A percentile compares a stretch with the other conserved stretches of the same genome.
phyloP scores from a whole-genome alignment of 2,329 filamentous ascomycete species.

The Penicillium sp. region DNA sequence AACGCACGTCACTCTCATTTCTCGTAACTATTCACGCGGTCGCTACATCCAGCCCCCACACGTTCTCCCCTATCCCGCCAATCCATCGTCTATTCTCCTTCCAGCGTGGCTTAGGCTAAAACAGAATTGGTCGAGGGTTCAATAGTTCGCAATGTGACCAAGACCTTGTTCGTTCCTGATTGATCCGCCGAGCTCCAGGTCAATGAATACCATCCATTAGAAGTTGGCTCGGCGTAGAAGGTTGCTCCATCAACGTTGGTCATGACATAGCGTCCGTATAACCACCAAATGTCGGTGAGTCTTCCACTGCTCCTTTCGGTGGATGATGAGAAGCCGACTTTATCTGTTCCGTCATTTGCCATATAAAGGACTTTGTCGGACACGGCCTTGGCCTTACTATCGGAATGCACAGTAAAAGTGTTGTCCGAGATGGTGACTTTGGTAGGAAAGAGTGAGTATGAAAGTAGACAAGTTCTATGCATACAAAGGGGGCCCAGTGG shows the following conservation, averaged over 20 bases:
- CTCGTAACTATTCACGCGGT: constrained; percentile 3
- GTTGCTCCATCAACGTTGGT: constrained; percentile 12
- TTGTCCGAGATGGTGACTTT: constrained; percentile 7
- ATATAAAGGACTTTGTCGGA: constrained; percentile 12
- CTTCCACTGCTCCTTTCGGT: neutral
- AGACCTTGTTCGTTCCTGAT: constrained; percentile 6
- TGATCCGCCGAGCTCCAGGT: constrained; percentile 17
- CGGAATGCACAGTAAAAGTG: constrained; percentile 15
- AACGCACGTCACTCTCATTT: neutral
- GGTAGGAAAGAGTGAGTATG: neutral
- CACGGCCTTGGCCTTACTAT: neutral
- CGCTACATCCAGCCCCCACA: neutral
- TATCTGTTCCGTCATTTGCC: constrained; percentile 1
- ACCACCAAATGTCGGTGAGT: constrained; percentile 17
- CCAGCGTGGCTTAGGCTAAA: neutral
- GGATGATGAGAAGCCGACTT: constrained; percentile 12
- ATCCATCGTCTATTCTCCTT: neutral
- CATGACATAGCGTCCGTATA: constrained; percentile 19
- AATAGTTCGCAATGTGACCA: constrained; percentile 16
- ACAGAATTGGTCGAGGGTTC: constrained; percentile 17
- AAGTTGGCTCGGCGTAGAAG: constrained; percentile 18
- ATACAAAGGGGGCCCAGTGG: neutral
- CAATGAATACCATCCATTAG: constrained; percentile 15
- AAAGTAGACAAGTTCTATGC: neutral
- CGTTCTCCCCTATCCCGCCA: neutral